These are phyloP conservation scores for Nicotiana knightiana DNA, from an alignment of 257 asterid genomes.

Conservation along the genomic window DNA sequence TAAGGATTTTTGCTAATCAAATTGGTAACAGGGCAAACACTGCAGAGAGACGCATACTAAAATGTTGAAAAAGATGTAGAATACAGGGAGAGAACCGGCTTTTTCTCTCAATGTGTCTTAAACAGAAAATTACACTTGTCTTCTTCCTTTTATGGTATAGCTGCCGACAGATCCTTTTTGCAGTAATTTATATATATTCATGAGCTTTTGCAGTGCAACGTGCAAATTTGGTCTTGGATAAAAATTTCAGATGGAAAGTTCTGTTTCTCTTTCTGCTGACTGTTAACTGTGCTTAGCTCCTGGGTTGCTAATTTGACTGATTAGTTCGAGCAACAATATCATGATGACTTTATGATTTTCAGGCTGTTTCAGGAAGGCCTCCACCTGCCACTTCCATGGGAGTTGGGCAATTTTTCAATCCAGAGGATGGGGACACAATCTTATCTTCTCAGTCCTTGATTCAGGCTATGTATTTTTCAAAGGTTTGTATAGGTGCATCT, in stretches of 20 bases:
- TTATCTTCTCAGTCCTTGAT: conserved; percentile 53
- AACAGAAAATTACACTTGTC: conserved; percentile 1
- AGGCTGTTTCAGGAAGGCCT: conserved; percentile 96
- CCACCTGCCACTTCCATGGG: conserved; percentile 99
- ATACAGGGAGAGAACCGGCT: neutral
- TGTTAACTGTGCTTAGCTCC: neutral
- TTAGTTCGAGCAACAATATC: neutral
- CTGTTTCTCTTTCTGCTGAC: neutral
- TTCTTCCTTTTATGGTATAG: neutral
- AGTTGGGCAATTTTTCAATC: conserved; percentile 88
- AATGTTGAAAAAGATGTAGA: neutral
- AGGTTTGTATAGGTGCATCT: conserved; percentile 38
- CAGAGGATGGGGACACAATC: conserved; percentile 54
- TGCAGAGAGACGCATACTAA: neutral
- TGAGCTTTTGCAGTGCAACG: neutral
- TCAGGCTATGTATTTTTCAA: conserved; percentile 39
- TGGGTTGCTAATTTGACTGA: neutral
- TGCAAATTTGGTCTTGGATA: conserved; percentile 5
- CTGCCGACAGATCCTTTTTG: neutral
- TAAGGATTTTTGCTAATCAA: neutral
- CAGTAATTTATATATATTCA: neutral
- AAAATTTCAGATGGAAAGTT: neutral
- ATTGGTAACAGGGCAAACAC: neutral
- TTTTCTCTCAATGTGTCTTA: neutral
- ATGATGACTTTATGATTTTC: conserved; percentile 27